phyloP scores from a whole-genome alignment of 148 eudicot species.

The Suaeda aralocaspica region DNA sequence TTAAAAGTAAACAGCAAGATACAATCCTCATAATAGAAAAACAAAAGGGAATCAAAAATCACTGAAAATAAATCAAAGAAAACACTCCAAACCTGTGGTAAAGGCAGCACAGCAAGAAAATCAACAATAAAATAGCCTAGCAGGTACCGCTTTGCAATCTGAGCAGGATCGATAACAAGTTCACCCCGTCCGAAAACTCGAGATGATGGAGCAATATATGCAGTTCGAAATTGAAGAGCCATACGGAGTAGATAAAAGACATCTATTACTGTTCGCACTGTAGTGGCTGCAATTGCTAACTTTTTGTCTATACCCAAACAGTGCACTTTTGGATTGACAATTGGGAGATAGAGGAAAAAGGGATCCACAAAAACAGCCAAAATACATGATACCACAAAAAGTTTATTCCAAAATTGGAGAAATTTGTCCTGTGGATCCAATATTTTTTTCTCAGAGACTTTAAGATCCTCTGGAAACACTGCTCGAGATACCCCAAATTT shows the following conservation, averaged over 20 bases:
- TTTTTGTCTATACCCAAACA: constrained; percentile 67
- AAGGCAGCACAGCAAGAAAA: constrained; percentile 74
- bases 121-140: constrained; percentile 57
- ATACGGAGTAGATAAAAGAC: constrained; percentile 72
- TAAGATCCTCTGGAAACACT: constrained; percentile 80
- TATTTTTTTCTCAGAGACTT: constrained; percentile 80
- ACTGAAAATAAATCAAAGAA: background rate
- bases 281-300: constrained; percentile 64
- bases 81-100: constrained; percentile 61
- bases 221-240: constrained; percentile 80
- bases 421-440: constrained; percentile 90
- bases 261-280: constrained; percentile 69
- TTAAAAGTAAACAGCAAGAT: background rate
- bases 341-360: constrained; percentile 77
- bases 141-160: constrained; percentile 77
- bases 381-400: constrained; percentile 72
- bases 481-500: constrained; percentile 72
- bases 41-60: background rate
- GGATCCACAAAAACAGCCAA: constrained; percentile 77
- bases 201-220: constrained; percentile 88
- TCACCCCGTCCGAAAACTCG: constrained; percentile 92
- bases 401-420: constrained; percentile 64
- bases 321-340: constrained; percentile 32
- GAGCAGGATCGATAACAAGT: constrained; percentile 75
- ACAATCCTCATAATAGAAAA: background rate